Evolutionary conservation across 305 asterid species (phyloP).

Genomic region (Fraxinus angustifolia): DNA sequence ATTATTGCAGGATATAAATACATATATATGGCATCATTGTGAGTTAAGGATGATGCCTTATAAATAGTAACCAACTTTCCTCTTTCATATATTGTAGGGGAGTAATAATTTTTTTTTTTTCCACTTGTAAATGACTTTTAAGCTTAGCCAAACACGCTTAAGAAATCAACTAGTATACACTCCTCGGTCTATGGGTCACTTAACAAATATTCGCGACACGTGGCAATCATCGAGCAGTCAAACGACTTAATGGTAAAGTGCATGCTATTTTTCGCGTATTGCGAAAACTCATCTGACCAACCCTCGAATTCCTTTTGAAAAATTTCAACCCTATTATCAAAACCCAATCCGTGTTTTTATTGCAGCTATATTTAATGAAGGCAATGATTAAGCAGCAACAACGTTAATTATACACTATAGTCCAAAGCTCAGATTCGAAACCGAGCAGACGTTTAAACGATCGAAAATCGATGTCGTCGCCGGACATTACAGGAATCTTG

Average conservation of each 20-base stretch:
- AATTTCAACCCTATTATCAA: not conserved
- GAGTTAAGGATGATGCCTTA: too few relatives aligned
- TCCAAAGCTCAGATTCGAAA: not conserved
- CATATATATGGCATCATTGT: too few relatives aligned
- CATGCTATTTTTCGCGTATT: not conserved
- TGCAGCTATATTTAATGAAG: not conserved
- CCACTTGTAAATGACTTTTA: not conserved
- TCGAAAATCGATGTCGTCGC: slow-evolving; percentile 58
- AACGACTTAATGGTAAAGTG: not conserved
- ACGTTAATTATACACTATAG: not conserved
- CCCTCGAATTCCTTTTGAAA: not conserved
- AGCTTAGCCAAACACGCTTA: not conserved
- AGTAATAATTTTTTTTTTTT: not conserved
- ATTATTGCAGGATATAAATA: too few relatives aligned
- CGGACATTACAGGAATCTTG: slow-evolving; percentile 64
- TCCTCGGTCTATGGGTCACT: not conserved
- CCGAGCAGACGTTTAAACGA: slow-evolving; percentile 23
- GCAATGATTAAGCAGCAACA: not conserved
- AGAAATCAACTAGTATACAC: not conserved
- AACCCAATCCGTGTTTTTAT: not conserved
- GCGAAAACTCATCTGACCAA: not conserved
- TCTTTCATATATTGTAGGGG: too few relatives aligned
- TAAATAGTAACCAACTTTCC: too few relatives aligned
- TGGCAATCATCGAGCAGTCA: not conserved
- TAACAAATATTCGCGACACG: not conserved